phyloP scores from a whole-genome alignment of 495 filamentous ascomycete genomes.

The Lasiosphaeria ovina region DNA sequence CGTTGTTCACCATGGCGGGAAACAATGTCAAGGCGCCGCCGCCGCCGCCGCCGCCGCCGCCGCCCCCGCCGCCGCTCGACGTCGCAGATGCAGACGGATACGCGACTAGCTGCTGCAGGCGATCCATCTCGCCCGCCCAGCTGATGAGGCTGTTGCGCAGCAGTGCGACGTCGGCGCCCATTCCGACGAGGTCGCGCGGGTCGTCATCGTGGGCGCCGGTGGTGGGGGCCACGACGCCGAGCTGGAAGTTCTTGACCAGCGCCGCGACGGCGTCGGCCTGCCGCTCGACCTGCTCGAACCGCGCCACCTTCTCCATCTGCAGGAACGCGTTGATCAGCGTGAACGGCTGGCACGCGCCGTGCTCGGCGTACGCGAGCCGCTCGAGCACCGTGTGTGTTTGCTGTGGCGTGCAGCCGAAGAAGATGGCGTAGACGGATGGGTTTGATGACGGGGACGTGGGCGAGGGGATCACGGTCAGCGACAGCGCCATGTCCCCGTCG shows the following conservation, averaged over 20 bases:
- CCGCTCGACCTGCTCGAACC: constrained; percentile 12
- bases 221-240: no score
- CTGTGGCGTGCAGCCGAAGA: constrained; percentile 1
- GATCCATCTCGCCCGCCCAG: constrained; percentile 10
- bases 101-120: not conserved
- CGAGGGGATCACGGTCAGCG: constrained; percentile 9
- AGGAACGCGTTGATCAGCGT: constrained; percentile 14
- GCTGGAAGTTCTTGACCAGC: constrained; percentile 12
- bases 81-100: no score
- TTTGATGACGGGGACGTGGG: not conserved
- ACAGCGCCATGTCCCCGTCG: constrained; percentile 7
- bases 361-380: constrained; percentile 6
- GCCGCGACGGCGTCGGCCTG: constrained; percentile 6
- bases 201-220: constrained; percentile 11
- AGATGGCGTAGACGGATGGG: constrained; percentile 8
- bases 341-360: constrained; percentile 5
- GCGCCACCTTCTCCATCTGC: constrained; percentile 8
- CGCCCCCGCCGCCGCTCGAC: not conserved
- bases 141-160: constrained; percentile 6
- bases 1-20: not conserved
- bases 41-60: not conserved
- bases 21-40: not conserved
- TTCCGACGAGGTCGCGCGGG: constrained; percentile 7
- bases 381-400: constrained; percentile 5
- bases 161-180: constrained; percentile 2